Evolutionary conservation across 495 filamentous ascomycete genomes (phyloP).

Genomic region (Podospora conica): DNA sequence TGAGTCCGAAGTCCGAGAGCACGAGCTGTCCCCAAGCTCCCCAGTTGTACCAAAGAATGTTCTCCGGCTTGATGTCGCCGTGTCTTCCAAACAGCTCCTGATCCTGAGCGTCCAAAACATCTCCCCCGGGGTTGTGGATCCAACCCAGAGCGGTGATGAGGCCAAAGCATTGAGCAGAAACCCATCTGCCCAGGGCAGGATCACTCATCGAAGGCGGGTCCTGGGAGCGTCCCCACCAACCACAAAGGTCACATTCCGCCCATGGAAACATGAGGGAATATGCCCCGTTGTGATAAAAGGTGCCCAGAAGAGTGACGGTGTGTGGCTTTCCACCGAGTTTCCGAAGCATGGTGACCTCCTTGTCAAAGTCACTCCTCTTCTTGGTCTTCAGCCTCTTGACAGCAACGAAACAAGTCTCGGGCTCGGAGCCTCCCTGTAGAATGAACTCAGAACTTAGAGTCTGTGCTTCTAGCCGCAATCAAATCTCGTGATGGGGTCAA

Average conservation of each 20-base stretch:
- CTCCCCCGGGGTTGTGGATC: background rate
- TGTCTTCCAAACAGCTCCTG: background rate
- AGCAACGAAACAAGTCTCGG: background rate
- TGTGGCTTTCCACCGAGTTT: background rate
- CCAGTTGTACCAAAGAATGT: background rate
- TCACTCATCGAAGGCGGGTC: background rate
- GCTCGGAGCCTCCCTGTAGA: background rate
- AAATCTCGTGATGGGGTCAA: background rate
- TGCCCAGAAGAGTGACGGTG: background rate
- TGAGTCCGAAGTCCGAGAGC: background rate
- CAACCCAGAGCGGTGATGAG: background rate
- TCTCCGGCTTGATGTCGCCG: slow-evolving; percentile 1
- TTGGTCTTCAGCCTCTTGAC: background rate
- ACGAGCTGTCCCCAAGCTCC: background rate
- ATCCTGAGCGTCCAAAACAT: background rate
- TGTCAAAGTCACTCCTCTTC: background rate
- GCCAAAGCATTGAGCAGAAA: background rate
- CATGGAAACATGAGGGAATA: background rate
- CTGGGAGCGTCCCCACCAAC: background rate
- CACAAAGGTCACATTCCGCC: background rate
- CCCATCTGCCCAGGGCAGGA: background rate
- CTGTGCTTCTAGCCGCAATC: no score
- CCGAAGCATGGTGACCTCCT: background rate
- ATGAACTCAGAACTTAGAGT: no score
- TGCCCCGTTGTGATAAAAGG: background rate